phyloP scores from a whole-genome alignment of 1,284 basidiomycete genomes.

The Porogramme epimiltina region DNA sequence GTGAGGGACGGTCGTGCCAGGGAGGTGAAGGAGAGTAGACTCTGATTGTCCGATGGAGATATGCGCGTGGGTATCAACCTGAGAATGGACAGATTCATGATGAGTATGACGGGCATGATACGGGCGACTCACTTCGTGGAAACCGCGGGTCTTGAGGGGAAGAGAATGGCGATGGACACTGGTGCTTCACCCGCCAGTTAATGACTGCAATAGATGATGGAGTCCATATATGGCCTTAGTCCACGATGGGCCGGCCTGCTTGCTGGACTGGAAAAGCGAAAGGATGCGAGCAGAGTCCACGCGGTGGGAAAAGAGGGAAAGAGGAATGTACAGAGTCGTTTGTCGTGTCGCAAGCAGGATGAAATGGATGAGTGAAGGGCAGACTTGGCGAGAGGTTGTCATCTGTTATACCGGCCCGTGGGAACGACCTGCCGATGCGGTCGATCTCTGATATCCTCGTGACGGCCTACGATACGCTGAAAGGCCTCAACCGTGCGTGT shows the following conservation, averaged over 20 bases:
- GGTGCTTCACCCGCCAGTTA: conserved; percentile 14
- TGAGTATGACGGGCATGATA: background rate
- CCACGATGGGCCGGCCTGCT: conserved; percentile 5
- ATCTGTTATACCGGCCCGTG: too few species aligned
- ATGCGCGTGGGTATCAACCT: conserved; percentile 12
- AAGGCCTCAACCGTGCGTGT: too few species aligned
- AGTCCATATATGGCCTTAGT: conserved; percentile 16
- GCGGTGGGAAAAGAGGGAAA: background rate
- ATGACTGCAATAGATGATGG: conserved; percentile 16
- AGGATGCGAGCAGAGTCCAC: background rate
- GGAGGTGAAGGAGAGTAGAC: conserved; percentile 13
- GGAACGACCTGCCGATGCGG: conserved; percentile 3
- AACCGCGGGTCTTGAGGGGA: background rate
- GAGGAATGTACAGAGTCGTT: background rate
- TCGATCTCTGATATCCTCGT: too few species aligned
- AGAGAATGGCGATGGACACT: background rate
- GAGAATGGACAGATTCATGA: background rate
- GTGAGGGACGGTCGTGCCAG: conserved; percentile 5
- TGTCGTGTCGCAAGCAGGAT: background rate
- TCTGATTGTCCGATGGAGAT: background rate
- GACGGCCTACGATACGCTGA: too few species aligned
- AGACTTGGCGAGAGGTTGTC: too few species aligned
- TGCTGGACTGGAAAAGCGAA: too few species aligned
- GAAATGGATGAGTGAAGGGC: background rate
- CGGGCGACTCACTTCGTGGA: background rate